Evolutionary conservation across 1,284 basidiomycete genomes (phyloP), one percentile per base, ranked within the genome.

Genomic region (Microbotryomycetes sp.): DNA sequence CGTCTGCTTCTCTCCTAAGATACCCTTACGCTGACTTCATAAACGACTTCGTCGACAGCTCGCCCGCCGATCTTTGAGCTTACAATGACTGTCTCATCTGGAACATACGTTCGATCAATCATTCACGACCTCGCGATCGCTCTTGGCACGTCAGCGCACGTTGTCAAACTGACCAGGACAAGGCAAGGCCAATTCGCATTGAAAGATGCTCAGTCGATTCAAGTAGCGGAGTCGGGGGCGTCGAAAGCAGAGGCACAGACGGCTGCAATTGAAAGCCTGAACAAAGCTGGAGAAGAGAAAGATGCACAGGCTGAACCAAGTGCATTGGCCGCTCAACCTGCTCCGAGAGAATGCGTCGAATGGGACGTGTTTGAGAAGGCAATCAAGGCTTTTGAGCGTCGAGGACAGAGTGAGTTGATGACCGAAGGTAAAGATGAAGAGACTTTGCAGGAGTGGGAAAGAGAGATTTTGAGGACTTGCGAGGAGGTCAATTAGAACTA

Each of bases 61-160:
- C 60, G 58, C 16, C 88, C 92, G 1, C 82, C 86, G 0, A 86
- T 86, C n/a, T 94, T 97, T 74, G 86, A 87, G 12, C 79, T 97
- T 64, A 83, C 82, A 59, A 93, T 97, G 91, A 87, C 82, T 60
- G 93, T 96, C 7, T 91, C 89, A 19, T 88, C 88, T n/a, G 92
- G 92, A 26, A 97, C 92, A n/a, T 97, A 97, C 72, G 92, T 97
- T 51, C 86, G 92, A 54, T 89, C 71, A 3, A 86, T 96, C 67
- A 86, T 92, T 50, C 91, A 97, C 74, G 92, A 97, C 75, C 81
- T 97, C 23, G 89, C 87, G 7, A 83, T 86, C 66, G 83, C 85
- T 1, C 75, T 97, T 25, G 88, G 85, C 2, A 89, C 87, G 48
- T 88, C 88, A 4, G 92, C 90, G 0, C 91, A 93, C 74, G 91